Percentiles rank a stretch among this genome's conserved stretches.
phyloP scores from a whole-genome alignment of 2,329 filamentous ascomycete species.

The Elsinoe ampelina region DNA sequence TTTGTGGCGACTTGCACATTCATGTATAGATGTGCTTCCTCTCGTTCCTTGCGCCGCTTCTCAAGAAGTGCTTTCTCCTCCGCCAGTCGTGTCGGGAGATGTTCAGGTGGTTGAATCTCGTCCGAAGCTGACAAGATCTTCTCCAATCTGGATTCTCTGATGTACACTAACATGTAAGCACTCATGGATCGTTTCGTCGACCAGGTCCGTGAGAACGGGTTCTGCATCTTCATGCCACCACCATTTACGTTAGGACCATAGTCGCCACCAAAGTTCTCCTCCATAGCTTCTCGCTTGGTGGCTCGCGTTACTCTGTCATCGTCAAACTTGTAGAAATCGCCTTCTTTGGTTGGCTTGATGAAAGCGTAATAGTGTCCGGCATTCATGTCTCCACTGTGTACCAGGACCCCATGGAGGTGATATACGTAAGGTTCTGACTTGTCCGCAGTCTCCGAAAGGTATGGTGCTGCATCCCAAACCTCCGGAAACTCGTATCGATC shows the following conservation, averaged over 20 bases:
- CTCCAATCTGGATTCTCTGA: slow-evolving; percentile 77
- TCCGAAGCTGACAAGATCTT: slow-evolving; percentile 67
- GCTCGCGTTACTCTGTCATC: slow-evolving; percentile 95
- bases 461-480: slow-evolving; percentile 72
- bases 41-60: slow-evolving; percentile 73
- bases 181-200: slow-evolving; percentile 66
- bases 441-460: slow-evolving; percentile 77
- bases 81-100: slow-evolving; percentile 68
- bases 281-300: slow-evolving; percentile 79
- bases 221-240: slow-evolving; percentile 48
- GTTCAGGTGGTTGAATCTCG: slow-evolving; percentile 68
- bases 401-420: slow-evolving; percentile 86
- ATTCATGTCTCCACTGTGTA: slow-evolving; percentile 93
- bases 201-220: slow-evolving; percentile 55
- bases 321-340: slow-evolving; percentile 93
- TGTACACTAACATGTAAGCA: slow-evolving; percentile 98
- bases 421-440: slow-evolving; percentile 84
- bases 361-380: slow-evolving; percentile 98
- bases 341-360: slow-evolving; percentile 84
- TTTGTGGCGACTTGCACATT: slow-evolving; percentile 73
- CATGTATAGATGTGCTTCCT: slow-evolving; percentile 91
- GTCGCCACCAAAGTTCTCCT: slow-evolving; percentile 94
- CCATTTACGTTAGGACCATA: slow-evolving; percentile 49
- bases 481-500: slow-evolving; percentile 87
- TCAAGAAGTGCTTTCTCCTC: slow-evolving; percentile 73